Evolutionary conservation across 2,329 filamentous ascomycete genomes (phyloP).

Genomic region (Fusarium zealandicum): DNA sequence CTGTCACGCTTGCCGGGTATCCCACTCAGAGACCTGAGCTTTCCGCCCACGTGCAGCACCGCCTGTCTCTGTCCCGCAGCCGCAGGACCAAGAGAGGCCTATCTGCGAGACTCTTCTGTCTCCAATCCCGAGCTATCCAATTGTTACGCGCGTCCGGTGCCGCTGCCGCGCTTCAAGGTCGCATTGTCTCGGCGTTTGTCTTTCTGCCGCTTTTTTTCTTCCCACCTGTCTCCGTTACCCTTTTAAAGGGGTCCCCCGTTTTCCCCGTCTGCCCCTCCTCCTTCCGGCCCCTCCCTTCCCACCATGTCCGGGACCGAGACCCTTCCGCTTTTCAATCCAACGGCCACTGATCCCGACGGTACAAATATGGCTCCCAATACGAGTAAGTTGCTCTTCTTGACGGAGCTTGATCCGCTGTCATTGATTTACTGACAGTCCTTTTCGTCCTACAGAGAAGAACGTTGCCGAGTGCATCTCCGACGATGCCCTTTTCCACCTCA

Average conservation of each 20-base stretch:
- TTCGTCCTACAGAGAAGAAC: conserved; percentile 52
- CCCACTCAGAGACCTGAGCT: conserved; percentile 5
- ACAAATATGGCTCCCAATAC: conserved; percentile 47
- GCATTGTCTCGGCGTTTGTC: conserved; percentile 12
- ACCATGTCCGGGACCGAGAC: conserved; percentile 45
- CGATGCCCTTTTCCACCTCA: conserved; percentile 88
- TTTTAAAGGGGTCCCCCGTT: conserved; percentile 36
- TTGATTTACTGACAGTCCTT: conserved; percentile 3
- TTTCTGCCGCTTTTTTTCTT: conserved; percentile 27
- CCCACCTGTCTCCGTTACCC: conserved; percentile 5
- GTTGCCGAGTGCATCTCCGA: conserved; percentile 81
- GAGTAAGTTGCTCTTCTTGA: conserved; percentile 35
- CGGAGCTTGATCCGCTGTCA: neutral
- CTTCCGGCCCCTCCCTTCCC: conserved; percentile 33
- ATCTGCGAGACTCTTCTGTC: neutral
- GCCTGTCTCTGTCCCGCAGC: conserved; percentile 20
- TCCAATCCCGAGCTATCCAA: conserved; percentile 9
- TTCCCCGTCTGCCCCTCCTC: conserved; percentile 32
- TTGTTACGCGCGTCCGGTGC: conserved; percentile 16
- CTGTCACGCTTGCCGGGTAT: conserved; percentile 20
- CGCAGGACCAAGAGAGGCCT: conserved; percentile 14
- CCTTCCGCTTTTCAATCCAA: conserved; percentile 44
- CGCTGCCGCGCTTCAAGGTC: conserved; percentile 16
- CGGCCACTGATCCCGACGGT: conserved; percentile 38
- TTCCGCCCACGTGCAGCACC: conserved; percentile 31